Evolutionary conservation across 1,284 basidiomycete species (phyloP).

Genomic region (Leccinum pachyderme): DNA sequence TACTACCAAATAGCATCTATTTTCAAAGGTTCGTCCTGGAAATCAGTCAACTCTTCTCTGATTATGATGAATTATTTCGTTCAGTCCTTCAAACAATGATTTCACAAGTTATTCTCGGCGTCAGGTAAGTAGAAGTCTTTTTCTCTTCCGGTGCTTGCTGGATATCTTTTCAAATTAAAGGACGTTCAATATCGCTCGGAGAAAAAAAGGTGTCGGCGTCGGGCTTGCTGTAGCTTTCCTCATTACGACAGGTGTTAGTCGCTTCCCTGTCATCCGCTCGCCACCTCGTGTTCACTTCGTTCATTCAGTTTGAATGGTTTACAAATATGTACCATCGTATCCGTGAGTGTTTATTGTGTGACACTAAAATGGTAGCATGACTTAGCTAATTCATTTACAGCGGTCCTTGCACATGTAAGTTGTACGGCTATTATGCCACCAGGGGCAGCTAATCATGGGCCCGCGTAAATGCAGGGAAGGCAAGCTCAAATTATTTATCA

Average conservation of each 20-base stretch:
- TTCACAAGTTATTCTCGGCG: slow-evolving; percentile 35
- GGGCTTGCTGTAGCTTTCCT: slow-evolving; percentile 18
- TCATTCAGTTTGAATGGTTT: slow-evolving; percentile 31
- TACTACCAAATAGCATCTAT: slow-evolving; percentile 33
- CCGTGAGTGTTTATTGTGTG: slow-evolving; percentile 18
- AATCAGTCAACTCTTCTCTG: neutral
- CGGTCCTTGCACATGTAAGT: slow-evolving; percentile 23
- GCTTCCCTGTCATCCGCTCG: neutral
- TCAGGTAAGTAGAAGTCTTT: slow-evolving; percentile 19
- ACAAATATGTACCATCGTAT: slow-evolving; percentile 28
- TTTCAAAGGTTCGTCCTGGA: slow-evolving; percentile 33
- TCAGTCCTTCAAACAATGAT: slow-evolving; percentile 35
- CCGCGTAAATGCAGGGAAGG: slow-evolving; percentile 23
- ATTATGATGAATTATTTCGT: neutral
- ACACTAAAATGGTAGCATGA: neutral
- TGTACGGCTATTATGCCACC: neutral
- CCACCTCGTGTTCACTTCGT: neutral
- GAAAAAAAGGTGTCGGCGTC: slow-evolving; percentile 22
- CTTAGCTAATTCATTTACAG: slow-evolving; percentile 16
- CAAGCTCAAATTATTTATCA: slow-evolving; percentile 9
- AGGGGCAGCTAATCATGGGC: slow-evolving; percentile 7
- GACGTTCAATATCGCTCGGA: slow-evolving; percentile 34
- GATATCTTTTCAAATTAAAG: slow-evolving; percentile 14
- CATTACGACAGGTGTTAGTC: slow-evolving; percentile 21
- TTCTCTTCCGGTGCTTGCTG: neutral